These are phyloP conservation scores for Coemansia sp. DNA, from an alignment of 192 early-diverging fungal genomes.

Conservation along the genomic window DNA sequence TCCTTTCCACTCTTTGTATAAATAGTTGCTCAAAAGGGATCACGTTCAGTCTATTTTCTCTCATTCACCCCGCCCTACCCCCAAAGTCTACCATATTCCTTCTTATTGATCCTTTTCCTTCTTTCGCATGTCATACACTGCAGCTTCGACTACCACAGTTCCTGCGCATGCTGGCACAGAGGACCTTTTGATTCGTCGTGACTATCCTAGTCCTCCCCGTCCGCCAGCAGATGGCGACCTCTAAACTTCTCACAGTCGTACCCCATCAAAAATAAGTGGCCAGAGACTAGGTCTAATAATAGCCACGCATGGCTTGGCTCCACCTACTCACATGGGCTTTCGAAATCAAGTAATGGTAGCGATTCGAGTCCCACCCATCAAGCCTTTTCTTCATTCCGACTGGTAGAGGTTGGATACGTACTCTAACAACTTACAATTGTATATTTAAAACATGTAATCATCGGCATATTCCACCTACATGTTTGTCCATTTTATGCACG, in stretches of 20 bases:
- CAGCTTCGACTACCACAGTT: neutral
- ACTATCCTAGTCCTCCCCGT: slow-evolving; percentile 35
- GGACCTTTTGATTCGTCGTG: slow-evolving; percentile 13
- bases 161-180: neutral
- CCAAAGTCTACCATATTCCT: neutral
- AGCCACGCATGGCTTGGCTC: neutral
- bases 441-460: neutral
- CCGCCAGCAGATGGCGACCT: slow-evolving; percentile 25
- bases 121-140: neutral
- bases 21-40: neutral
- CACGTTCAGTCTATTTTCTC: neutral
- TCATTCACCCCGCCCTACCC: neutral
- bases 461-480: neutral
- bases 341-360: neutral
- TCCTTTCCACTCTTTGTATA: neutral
- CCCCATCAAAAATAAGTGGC: neutral
- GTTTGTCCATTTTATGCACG: neutral
- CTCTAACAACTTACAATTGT: neutral
- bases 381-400: neutral
- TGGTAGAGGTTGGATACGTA: neutral
- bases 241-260: neutral
- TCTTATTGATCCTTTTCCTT: neutral
- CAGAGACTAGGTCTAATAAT: neutral
- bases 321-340: neutral
- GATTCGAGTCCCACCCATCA: neutral